These are phyloP conservation scores for Pleurotus cornucopiae DNA, from an alignment of 768 basidiomycete species.

Conservation along the genomic window DNA sequence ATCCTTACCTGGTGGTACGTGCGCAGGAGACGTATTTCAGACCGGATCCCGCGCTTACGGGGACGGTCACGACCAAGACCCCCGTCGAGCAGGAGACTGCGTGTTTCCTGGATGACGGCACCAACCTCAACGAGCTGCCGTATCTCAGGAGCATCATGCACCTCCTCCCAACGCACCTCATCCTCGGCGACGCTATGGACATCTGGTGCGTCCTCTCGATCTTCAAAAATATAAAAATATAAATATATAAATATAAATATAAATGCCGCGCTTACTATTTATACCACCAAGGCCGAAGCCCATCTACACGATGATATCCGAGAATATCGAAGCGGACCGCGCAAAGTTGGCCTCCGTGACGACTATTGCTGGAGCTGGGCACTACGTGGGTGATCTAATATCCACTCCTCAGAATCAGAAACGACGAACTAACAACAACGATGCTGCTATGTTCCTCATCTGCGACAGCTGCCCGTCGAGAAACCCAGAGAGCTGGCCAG, in stretches of 20 bases:
- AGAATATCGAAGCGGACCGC: background rate
- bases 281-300: background rate
- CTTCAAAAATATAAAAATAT: background rate
- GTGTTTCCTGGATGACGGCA: background rate
- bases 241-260: background rate
- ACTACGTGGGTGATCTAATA: background rate
- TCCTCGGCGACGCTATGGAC: background rate
- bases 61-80: background rate
- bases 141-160: background rate
- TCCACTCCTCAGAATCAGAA: background rate
- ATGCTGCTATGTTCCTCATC: background rate
- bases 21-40: background rate
- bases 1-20: background rate
- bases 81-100: background rate
- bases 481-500: background rate
- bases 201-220: background rate
- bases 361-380: background rate
- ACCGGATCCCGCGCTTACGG: background rate
- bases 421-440: background rate
- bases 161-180: background rate
- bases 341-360: background rate
- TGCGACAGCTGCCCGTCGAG: background rate
- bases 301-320: background rate
- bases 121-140: background rate
- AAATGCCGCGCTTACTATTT: background rate